phyloP scores from a whole-genome alignment of 768 basidiomycete genomes.

The Amanita pallidorosea region DNA sequence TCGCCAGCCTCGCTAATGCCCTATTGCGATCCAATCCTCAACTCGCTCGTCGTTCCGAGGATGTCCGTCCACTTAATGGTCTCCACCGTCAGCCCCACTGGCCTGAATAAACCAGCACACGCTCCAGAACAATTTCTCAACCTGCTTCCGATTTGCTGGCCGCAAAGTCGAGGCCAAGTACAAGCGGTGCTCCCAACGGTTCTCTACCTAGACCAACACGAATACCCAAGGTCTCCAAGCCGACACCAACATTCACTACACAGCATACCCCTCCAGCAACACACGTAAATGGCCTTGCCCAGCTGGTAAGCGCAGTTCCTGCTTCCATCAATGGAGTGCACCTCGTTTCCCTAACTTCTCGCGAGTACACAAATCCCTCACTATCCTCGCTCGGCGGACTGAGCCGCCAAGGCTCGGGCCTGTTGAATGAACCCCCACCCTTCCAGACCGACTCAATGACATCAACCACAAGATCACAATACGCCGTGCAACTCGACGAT shows the following conservation, averaged over 20 bases:
- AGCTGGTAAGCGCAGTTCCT: constrained; percentile 9
- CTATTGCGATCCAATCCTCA: constrained; percentile 4
- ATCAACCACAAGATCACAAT: constrained; percentile 15
- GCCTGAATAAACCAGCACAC: constrained; percentile 24
- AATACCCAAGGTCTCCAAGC: constrained; percentile 33
- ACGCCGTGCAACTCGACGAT: constrained; percentile 22
- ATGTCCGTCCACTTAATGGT: constrained; percentile 3
- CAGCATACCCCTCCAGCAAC: constrained; percentile 6
- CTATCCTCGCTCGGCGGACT: constrained; percentile 14
- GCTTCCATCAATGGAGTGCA: constrained; percentile 12
- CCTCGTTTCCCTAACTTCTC: constrained; percentile 10
- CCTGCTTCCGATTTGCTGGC: constrained; percentile 32
- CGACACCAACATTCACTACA: constrained; percentile 15
- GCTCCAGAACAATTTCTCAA: constrained; percentile 57
- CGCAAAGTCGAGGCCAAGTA: constrained; percentile 19
- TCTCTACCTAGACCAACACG: constrained; percentile 36
- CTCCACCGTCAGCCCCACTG: constrained; percentile 6
- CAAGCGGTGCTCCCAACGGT: constrained; percentile 10
- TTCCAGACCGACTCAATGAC: constrained; percentile 37
- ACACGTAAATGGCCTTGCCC: constrained; percentile 2
- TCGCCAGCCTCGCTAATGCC: constrained; percentile 10
- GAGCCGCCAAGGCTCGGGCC: constrained; percentile 23
- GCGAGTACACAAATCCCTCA: constrained; percentile 12
- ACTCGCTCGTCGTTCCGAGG: constrained; percentile 1
- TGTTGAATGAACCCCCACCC: constrained; percentile 58